Evolutionary conservation across 768 basidiomycete genomes (phyloP).

Genomic region (Phylloporus sp.): DNA sequence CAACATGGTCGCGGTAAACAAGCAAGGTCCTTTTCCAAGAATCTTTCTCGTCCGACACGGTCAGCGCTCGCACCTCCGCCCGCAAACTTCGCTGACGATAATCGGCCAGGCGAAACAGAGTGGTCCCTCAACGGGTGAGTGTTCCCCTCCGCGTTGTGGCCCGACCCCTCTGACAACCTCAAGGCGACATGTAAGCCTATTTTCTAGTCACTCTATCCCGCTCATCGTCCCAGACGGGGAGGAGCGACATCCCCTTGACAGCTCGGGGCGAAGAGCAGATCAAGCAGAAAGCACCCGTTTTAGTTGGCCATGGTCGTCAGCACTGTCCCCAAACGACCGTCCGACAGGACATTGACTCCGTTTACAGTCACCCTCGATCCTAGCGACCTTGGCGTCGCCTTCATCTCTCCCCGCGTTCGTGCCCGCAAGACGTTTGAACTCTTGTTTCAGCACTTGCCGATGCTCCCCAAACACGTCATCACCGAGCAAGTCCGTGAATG

Average conservation of each 20-base stretch:
- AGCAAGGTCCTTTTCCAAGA: conserved; percentile 66
- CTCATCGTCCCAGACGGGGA: conserved; percentile 62
- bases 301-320: conserved; percentile 79
- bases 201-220: background rate
- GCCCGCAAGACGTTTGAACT: conserved; percentile 85
- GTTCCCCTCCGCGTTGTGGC: background rate
- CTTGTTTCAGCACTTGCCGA: conserved; percentile 51
- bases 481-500: conserved; percentile 75
- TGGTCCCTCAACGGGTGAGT: conserved; percentile 86
- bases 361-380: conserved; percentile 70
- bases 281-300: conserved; percentile 50
- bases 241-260: conserved; percentile 84
- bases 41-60: conserved; percentile 81
- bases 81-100: conserved; percentile 2
- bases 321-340: conserved; percentile 10
- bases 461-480: conserved; percentile 47
- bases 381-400: conserved; percentile 62
- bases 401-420: conserved; percentile 84
- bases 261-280: conserved; percentile 67
- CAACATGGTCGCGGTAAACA: conserved; percentile 49
- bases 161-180: conserved; percentile 1
- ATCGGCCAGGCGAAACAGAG: conserved; percentile 82
- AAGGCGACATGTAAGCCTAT: conserved; percentile 56
- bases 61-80: conserved; percentile 22
- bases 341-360: background rate